Conservation (phyloP, 495 filamentous ascomycete genomes). For the Neurospora sp. region DNA sequence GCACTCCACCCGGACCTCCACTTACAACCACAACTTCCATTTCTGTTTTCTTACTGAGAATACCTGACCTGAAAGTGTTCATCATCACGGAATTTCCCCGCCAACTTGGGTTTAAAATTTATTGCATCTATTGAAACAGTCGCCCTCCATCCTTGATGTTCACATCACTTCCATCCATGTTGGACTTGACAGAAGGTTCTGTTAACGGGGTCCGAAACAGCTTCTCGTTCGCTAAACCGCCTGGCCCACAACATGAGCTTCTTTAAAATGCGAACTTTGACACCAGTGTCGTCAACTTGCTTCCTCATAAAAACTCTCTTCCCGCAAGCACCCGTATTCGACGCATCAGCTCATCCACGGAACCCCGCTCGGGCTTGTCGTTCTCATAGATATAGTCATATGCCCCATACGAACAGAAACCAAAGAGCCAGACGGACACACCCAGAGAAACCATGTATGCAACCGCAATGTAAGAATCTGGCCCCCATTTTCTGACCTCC, state of each 20-base stretch:
- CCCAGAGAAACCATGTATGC: background rate
- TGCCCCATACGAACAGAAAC: background rate
- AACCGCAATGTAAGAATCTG: background rate
- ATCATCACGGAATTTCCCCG: background rate
- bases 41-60: background rate
- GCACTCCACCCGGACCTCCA: background rate
- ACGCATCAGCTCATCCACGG: background rate
- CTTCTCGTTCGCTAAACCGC: no score
- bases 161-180: no score
- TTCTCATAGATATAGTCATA: background rate
- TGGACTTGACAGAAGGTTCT: no score
- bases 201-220: no score
- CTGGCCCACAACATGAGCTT: no score
- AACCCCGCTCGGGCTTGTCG: background rate
- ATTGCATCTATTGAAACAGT: no score
- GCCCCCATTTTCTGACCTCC: background rate
- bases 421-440: background rate
- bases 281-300: no score
- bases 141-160: no score
- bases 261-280: no score
- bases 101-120: no score
- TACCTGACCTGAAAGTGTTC: background rate
- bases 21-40: background rate
- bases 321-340: no score
- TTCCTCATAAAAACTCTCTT: no score